A percentile compares a stretch with the other conserved stretches of the same genome.
Evolutionary conservation across 2,329 filamentous ascomycete species (phyloP).

Genomic region (Emmonsia crescens): DNA sequence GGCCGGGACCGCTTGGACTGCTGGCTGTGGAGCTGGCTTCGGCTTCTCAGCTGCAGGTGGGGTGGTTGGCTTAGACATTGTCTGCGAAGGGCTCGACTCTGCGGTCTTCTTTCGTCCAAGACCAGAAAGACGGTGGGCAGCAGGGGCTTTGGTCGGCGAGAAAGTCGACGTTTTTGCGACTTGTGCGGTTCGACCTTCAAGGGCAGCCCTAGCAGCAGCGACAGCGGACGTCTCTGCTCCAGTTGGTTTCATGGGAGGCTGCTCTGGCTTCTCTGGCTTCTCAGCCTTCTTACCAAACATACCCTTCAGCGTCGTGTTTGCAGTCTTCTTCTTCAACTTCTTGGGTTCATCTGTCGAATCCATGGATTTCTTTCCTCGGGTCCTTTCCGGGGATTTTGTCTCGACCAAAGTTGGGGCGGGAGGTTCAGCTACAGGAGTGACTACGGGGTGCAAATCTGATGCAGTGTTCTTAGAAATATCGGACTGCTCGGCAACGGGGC

Average conservation of each 20-base stretch:
- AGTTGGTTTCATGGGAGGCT: constrained; percentile 24
- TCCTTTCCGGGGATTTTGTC: constrained; percentile 15
- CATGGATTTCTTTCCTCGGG: constrained; percentile 23
- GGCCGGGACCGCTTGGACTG: constrained; percentile 13
- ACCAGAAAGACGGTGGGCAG: constrained; percentile 17
- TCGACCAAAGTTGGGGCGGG: constrained; percentile 5
- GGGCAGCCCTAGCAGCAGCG: constrained; percentile 33
- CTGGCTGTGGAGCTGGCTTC: constrained; percentile 12
- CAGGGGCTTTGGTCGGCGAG: constrained; percentile 11
- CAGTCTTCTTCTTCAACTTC: constrained; percentile 36
- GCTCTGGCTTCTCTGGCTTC: constrained; percentile 28
- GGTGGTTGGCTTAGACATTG: constrained; percentile 7
- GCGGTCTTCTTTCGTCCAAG: constrained; percentile 28
- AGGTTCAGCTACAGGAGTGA: constrained; percentile 6
- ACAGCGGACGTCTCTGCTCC: constrained; percentile 26
- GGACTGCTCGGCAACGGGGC: constrained; percentile 12
- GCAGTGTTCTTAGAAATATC: constrained; percentile 3
- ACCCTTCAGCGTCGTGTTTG: constrained; percentile 32
- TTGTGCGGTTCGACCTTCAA: constrained; percentile 27
- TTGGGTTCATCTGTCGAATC: constrained; percentile 26
- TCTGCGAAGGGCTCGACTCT: constrained; percentile 1
- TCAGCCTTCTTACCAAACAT: constrained; percentile 34
- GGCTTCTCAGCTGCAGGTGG: constrained; percentile 10
- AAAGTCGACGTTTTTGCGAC: constrained; percentile 20
- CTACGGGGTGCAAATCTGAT: constrained; percentile 14